Percentiles rank a stretch among this genome's conserved stretches.
phyloP scores from a whole-genome alignment of 1,284 basidiomycete genomes.

The Neonothopanus nambi region DNA sequence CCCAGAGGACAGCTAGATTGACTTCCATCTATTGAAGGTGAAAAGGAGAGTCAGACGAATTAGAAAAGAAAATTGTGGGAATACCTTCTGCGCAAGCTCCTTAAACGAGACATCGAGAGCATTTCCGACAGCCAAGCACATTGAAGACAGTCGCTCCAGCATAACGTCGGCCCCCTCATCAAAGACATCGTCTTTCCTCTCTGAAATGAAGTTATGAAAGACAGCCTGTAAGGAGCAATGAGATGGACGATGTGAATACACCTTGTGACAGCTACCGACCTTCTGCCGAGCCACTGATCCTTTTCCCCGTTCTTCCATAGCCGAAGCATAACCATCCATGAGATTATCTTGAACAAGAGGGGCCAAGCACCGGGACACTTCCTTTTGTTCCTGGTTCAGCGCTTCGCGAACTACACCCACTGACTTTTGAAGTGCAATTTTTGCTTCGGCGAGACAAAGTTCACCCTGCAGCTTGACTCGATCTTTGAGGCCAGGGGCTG shows the following conservation, averaged over 20 bases:
- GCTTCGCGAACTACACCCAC: constrained; percentile 50
- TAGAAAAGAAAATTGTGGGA: constrained; percentile 10
- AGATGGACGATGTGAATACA: background rate
- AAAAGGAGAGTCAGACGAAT: background rate
- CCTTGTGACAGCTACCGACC: constrained; percentile 29
- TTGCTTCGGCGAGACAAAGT: constrained; percentile 51
- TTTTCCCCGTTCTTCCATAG: constrained; percentile 52
- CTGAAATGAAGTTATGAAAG: constrained; percentile 45
- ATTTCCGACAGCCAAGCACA: constrained; percentile 50
- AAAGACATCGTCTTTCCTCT: constrained; percentile 52
- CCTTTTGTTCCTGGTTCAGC: constrained; percentile 56
- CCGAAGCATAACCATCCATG: constrained; percentile 48
- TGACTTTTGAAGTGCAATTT: constrained; percentile 47
- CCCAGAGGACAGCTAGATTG: constrained; percentile 60
- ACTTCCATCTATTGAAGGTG: constrained; percentile 56
- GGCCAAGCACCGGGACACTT: constrained; percentile 55
- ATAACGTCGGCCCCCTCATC: constrained; percentile 52
- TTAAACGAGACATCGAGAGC: constrained; percentile 46
- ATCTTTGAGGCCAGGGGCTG: constrained; percentile 52
- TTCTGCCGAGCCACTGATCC: constrained; percentile 65
- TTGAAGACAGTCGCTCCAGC: constrained; percentile 43
- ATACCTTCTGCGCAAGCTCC: constrained; percentile 55
- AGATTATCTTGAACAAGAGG: constrained; percentile 57
- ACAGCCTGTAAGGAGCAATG: constrained; percentile 34
- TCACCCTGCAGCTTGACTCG: constrained; percentile 50